phyloP scores from a whole-genome alignment of 306 rosid species.

The Lathyrus tuberosus region DNA sequence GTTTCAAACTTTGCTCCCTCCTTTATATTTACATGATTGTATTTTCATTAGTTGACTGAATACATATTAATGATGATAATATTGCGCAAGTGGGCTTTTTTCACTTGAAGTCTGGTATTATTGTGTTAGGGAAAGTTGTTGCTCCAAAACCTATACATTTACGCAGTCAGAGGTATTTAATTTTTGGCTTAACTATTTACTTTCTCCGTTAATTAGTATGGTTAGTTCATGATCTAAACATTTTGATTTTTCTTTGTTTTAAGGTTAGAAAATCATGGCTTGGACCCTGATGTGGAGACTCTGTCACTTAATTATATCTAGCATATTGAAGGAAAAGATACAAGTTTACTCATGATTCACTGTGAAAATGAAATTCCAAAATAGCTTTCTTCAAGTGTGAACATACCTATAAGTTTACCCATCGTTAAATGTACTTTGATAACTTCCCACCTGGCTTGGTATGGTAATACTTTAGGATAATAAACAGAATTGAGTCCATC shows the following conservation, averaged over 20 bases:
- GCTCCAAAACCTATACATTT: conserved; percentile 93
- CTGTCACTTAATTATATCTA: too few species aligned
- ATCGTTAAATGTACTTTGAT: too few species aligned
- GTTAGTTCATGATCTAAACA: conserved; percentile 42
- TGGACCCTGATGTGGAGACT: too few species aligned
- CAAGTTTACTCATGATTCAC: too few species aligned
- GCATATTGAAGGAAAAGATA: too few species aligned
- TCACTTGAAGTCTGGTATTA: conserved; percentile 89
- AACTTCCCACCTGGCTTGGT: too few species aligned
- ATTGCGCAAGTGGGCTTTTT: conserved; percentile 69
- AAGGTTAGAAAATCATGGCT: conserved; percentile 95
- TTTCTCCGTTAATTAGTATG: conserved; percentile 15
- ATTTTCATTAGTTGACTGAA: too few species aligned
- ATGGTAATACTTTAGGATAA: too few species aligned
- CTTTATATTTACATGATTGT: neutral
- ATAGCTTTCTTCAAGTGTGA: too few species aligned
- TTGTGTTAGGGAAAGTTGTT: conserved; percentile 85
- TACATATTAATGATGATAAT: conserved; percentile 29
- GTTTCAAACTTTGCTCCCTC: conserved; percentile 3
- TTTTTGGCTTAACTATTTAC: conserved; percentile 28
- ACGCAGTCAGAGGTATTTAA: conserved; percentile 91
- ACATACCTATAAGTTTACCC: too few species aligned
- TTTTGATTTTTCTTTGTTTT: conserved; percentile 40
- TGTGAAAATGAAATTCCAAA: too few species aligned
- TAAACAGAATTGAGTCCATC: too few species aligned